Conservation (phyloP, 2,329 filamentous ascomycete species). For the Immersiporthe knoxdaviesiana region DNA sequence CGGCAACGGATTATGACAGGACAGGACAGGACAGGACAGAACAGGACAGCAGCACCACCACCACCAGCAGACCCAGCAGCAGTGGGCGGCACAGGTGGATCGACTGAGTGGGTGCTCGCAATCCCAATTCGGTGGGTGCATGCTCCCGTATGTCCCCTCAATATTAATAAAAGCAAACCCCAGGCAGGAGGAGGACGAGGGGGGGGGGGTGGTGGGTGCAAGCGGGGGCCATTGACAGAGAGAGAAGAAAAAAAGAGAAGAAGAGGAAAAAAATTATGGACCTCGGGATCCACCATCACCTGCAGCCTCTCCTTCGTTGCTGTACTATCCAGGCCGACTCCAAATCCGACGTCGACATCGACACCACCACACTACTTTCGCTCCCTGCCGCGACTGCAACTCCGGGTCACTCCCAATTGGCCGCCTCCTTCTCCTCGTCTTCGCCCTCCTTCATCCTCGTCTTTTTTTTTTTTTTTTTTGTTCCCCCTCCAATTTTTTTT, state of each 20-base stretch:
- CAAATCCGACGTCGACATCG: conserved; percentile 9
- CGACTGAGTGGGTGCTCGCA: conserved; percentile 13
- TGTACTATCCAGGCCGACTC: background rate
- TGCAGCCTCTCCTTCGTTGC: conserved; percentile 1
- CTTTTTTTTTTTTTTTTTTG: no score
- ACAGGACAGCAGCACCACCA: background rate
- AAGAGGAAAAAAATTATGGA: conserved; percentile 5
- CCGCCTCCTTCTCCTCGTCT: background rate
- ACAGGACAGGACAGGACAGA: background rate
- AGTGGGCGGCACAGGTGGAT: conserved; percentile 13
- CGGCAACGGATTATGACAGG: background rate
- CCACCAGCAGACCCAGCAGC: background rate
- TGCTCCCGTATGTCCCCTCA: conserved; percentile 19
- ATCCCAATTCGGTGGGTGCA: conserved; percentile 24
- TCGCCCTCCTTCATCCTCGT: background rate
- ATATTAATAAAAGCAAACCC: conserved; percentile 26
- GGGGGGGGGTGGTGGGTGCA: background rate
- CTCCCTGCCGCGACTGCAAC: conserved; percentile 7
- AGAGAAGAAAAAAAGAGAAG: conserved; percentile 4
- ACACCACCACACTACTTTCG: background rate
- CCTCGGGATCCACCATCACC: conserved; percentile 1
- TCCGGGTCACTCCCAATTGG: conserved; percentile 7
- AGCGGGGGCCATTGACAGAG: conserved; percentile 9
- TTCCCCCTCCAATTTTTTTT: no score
- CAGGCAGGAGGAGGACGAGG: background rate